Conservation (phyloP, 2,329 filamentous ascomycete genomes). For the Delphinella strobiligena region DNA sequence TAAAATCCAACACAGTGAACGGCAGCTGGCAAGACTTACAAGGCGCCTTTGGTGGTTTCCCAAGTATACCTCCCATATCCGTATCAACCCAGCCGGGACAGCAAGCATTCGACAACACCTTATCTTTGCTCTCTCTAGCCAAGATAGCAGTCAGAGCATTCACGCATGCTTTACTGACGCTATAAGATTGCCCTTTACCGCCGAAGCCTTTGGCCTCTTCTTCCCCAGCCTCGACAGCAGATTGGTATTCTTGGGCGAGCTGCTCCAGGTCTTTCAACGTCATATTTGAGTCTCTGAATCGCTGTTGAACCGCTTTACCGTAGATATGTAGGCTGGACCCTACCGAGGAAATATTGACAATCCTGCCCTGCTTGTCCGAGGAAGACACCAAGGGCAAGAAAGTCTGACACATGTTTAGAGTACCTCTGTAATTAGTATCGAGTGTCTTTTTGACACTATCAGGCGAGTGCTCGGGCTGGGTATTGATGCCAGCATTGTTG, state of each 20-base stretch:
- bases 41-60: constrained; percentile 20
- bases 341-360: constrained; percentile 25
- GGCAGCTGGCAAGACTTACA: too few relatives aligned
- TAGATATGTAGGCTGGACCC: constrained; percentile 20
- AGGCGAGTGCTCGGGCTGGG: constrained; percentile 15
- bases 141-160: constrained; percentile 22
- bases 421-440: constrained; percentile 24
- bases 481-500: constrained; percentile 26
- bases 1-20: too few relatives aligned
- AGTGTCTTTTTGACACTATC: constrained; percentile 21
- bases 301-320: constrained; percentile 13
- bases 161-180: constrained; percentile 23
- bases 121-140: constrained; percentile 16
- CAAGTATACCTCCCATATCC: constrained; percentile 23
- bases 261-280: constrained; percentile 17
- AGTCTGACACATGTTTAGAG: constrained; percentile 23
- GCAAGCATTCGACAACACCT: constrained; percentile 25
- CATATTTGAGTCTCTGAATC: constrained; percentile 14
- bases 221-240: constrained; percentile 12
- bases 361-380: constrained; percentile 19
- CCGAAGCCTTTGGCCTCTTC: constrained; percentile 18
- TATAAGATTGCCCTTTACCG: constrained; percentile 18
- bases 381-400: constrained; percentile 19
- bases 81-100: constrained; percentile 27
- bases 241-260: constrained; percentile 19